Base-by-base conservation (phyloP, 2,329 filamentous ascomycete species). In the Epicoccum nigrum region DNA sequence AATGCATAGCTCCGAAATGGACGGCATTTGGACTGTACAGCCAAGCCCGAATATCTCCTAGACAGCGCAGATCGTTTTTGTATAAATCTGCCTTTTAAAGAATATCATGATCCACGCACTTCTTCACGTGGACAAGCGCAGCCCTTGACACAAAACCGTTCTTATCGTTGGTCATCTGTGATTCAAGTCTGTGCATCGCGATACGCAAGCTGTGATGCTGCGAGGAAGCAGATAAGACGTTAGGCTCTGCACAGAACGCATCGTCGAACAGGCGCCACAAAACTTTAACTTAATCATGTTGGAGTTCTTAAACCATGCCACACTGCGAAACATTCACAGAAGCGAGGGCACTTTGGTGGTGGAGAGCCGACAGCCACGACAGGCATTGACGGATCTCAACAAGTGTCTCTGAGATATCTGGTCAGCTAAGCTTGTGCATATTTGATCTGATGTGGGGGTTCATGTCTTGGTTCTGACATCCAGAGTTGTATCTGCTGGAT, bases 31-130 rank as follows among this genome's bases (percentile, higher is more conserved):
- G 17, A 13, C 31, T 21, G 35, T 7, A 12, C 30, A 27, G 49
- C 49, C 49, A 52, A 47, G 49, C 38, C 49, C 49, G 49, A 13
- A 20, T 39, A 21, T 15, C 17, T 43, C 49, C 43, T 52, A 44
- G 27, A 12, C 35, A 40, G 39, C 19, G 47, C 34, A 40, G 47
- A 51, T 51, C 47, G 30, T 12, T 20, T 34, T 37, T 32, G 31
- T 16, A 5, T 16, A 25, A 44, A 25, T 19, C 39, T 47, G 30
- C 38, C 23, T 41, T 15, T n/a, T 23, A 9, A 25, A 35, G 51
- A 19, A 48, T 21, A 31, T 38, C 27, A 11, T 27, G 44, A 53
- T 53, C 50, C 39, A 48, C 43, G 33, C 39, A 30, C 23, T 28
- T 44, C 39, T 39, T 39, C 35, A 25, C 51, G 45, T 45, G 51